Evolutionary conservation across 139 green algal species (phyloP), one percentile per base, ranked within the genome.

Genomic region (Chlamydomonas sphaeroides): DNA sequence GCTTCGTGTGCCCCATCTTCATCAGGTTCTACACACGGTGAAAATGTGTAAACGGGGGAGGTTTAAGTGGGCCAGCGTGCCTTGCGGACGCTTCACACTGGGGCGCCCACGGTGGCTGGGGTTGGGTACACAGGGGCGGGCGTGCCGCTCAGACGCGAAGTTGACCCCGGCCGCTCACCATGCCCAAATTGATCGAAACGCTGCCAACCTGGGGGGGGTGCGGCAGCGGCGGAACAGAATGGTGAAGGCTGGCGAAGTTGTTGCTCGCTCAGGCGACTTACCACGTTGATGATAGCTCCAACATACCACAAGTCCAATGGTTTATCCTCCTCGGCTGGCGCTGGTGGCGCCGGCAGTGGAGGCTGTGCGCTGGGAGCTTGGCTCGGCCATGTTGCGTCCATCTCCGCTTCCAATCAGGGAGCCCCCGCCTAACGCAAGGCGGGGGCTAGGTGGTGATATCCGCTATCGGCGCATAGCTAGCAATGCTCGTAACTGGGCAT

Each of bases 1-100:
- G 67, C 70, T 88, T 90, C 84, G 96, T 95, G 88, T 98, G 95
- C 0, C 94, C 95, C 0, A 98, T 86, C 78, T 98, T 98, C 89
- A 98, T 96, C 1, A 97, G 67, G 67, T 98, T 98, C 86, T 96
- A 89, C n/a, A 2, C 5, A 20, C 65, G 61, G 30, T 14, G 4
- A 21, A 57, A 21, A 41, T 53, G 28, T 33, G 5, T 28, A 30
- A 25, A 42, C 5, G 33, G 3, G 32, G 1, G 17, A 48, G 26
- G 3, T 3, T 39, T n/a, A 5, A 57, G 32, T 53, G 62, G 21
- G 7, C 11, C 1, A 14, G 14, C 26, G 5, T 5, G 3, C 15
- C 28, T 15, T 10, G 28, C 26, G 36, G 5, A 14, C 14, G 4
- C 57, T 36, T 2, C 57, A 65, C 26, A 26, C 21, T 10, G 4